Conservation (phyloP, 129 eudicot genomes). For the Helichrysum umbraculigerum region DNA sequence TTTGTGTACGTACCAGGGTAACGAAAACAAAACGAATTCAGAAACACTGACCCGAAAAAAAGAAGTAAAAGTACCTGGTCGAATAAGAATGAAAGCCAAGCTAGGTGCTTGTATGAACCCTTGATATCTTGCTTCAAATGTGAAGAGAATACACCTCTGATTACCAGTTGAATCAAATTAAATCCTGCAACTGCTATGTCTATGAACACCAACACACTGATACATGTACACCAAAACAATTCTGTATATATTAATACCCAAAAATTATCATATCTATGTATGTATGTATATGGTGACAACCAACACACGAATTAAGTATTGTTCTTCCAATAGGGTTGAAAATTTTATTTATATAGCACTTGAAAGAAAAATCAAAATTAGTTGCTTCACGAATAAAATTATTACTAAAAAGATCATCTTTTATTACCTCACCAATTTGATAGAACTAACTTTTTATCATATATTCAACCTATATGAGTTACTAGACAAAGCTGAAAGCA, state of each 20-base stretch:
- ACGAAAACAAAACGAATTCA: not conserved
- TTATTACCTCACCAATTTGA: too few species aligned
- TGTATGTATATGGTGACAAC: not conserved
- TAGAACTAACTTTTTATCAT: too few species aligned
- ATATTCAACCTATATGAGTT: too few species aligned
- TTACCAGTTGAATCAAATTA: conserved; percentile 46
- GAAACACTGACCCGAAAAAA: not conserved
- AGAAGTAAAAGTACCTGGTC: conserved; percentile 57
- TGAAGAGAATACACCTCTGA: conserved; percentile 28
- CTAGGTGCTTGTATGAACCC: conserved; percentile 30
- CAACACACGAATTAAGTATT: too few species aligned
- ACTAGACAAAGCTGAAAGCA: not conserved
- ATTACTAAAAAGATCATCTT: too few species aligned
- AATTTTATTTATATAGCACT: too few species aligned
- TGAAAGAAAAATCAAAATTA: too few species aligned
- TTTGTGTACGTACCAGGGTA: not conserved
- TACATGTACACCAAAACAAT: conserved; percentile 9
- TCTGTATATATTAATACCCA: not conserved
- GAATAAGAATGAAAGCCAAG: conserved; percentile 54
- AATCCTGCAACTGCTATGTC: conserved; percentile 58
- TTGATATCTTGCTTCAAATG: conserved; percentile 12
- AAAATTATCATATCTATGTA: not conserved
- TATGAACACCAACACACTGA: conserved; percentile 60
- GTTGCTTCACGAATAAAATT: too few species aligned
- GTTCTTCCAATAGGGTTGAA: too few species aligned